Conservation (phyloP, 768 basidiomycete species). For the Symmetrospora coprosmae region DNA sequence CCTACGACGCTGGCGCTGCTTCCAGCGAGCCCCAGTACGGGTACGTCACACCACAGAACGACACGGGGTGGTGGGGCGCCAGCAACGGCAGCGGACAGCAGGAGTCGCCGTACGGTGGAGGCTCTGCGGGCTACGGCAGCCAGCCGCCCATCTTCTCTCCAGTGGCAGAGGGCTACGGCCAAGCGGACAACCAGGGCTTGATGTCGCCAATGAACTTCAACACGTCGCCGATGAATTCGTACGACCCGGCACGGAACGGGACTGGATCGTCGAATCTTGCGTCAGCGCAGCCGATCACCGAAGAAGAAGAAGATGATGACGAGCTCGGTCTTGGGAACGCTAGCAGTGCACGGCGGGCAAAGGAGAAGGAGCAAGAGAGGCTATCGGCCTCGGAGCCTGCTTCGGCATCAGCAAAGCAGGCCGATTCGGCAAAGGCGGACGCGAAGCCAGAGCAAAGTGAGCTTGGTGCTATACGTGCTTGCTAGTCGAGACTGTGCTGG, state of each 20-base stretch:
- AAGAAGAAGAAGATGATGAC: conserved; percentile 49
- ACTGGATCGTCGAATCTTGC: too few relatives aligned
- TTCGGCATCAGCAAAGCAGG: neutral
- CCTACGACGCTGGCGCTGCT: neutral
- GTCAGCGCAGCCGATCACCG: neutral
- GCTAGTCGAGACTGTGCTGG: neutral
- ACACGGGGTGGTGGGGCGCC: conserved; percentile 19
- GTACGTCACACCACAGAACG: conserved; percentile 16
- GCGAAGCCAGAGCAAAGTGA: conserved; percentile 23
- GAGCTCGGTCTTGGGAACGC: conserved; percentile 81
- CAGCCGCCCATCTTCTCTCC: conserved; percentile 61
- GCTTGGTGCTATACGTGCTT: neutral
- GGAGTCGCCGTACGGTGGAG: neutral
- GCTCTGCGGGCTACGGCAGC: conserved; percentile 3
- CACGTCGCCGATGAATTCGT: conserved; percentile 20
- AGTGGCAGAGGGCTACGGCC: conserved; percentile 35
- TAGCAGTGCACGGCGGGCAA: conserved; percentile 38
- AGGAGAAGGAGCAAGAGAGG: too few relatives aligned
- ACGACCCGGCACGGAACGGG: too few relatives aligned
- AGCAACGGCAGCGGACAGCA: neutral
- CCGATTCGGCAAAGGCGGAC: conserved; percentile 3
- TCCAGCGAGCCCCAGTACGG: conserved; percentile 10
- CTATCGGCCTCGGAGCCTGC: neutral
- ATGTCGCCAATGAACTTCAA: conserved; percentile 63
- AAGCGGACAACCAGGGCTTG: conserved; percentile 50